Conservation (phyloP, 1,284 basidiomycete genomes). For the Malassezia brasiliensis region DNA sequence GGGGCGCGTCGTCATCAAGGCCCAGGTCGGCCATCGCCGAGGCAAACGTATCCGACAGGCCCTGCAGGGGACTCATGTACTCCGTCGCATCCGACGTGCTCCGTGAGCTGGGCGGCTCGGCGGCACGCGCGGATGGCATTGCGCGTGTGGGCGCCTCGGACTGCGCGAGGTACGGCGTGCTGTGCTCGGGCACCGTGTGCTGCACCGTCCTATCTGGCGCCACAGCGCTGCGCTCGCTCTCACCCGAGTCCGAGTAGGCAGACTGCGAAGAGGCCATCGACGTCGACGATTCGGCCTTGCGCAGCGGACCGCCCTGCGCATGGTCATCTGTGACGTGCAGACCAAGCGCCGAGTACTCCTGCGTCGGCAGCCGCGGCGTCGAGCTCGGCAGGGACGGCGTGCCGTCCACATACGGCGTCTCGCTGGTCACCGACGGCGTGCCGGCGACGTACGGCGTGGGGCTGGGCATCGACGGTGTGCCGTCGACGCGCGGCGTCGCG, state of each 20-base stretch:
- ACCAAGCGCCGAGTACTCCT: neutral
- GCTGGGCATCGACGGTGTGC: neutral
- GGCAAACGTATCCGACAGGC: constrained; percentile 15
- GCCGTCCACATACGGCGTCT: neutral
- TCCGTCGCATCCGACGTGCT: neutral
- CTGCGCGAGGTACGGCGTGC: neutral
- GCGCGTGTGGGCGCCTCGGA: neutral
- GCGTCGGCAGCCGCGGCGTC: no score
- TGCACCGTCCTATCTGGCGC: neutral
- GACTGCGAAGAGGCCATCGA: neutral
- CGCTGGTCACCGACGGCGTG: neutral
- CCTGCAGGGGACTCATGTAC: constrained; percentile 10
- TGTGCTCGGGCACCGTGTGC: neutral
- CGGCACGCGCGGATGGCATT: neutral
- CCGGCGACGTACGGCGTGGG: neutral
- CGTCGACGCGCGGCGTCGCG: neutral
- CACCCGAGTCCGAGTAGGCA: neutral
- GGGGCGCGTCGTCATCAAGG: constrained; percentile 3
- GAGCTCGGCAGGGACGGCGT: neutral
- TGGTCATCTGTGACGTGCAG: neutral
- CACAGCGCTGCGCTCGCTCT: neutral
- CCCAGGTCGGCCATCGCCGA: constrained; percentile 15
- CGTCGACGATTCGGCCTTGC: neutral
- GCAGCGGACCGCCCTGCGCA: neutral
- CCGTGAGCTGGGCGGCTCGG: neutral